phyloP scores from a whole-genome alignment of 2,329 filamentous ascomycete species.

The Penicillium crustosum region DNA sequence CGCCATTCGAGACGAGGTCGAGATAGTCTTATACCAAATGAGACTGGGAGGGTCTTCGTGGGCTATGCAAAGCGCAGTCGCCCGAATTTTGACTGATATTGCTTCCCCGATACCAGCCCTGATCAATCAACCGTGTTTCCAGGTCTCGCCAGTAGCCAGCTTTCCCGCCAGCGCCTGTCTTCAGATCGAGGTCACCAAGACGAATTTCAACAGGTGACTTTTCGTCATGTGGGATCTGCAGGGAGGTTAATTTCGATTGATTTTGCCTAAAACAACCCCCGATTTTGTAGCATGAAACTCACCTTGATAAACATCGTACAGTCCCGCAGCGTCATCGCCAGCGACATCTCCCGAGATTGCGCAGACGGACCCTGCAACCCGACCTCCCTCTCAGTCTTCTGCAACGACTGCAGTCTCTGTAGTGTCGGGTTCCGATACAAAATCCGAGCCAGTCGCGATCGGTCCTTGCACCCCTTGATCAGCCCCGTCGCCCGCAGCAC shows the following conservation, averaged over 20 bases:
- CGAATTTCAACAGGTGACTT: slow-evolving; percentile 46
- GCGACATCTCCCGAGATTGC: slow-evolving; percentile 53
- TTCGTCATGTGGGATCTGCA: slow-evolving; percentile 38
- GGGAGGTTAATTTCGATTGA: neutral
- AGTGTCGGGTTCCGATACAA: slow-evolving; percentile 38
- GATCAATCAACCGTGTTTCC: slow-evolving; percentile 63
- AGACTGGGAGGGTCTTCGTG: slow-evolving; percentile 5
- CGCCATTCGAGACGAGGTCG: neutral
- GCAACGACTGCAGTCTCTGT: slow-evolving; percentile 36
- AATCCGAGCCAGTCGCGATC: slow-evolving; percentile 34
- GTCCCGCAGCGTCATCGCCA: slow-evolving; percentile 79
- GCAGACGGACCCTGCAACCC: slow-evolving; percentile 38
- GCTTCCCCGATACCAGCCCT: slow-evolving; percentile 64
- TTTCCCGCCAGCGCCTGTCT: slow-evolving; percentile 64
- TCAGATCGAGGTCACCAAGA: slow-evolving; percentile 75
- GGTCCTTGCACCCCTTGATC: slow-evolving; percentile 41
- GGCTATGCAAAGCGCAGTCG: slow-evolving; percentile 35
- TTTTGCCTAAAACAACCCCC: neutral
- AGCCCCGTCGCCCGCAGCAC: slow-evolving; percentile 45
- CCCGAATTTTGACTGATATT: slow-evolving; percentile 33
- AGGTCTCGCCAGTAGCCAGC: slow-evolving; percentile 65
- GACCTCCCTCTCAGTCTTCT: slow-evolving; percentile 36
- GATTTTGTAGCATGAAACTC: slow-evolving; percentile 12
- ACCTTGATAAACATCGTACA: slow-evolving; percentile 73
- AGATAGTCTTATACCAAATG: neutral